Evolutionary conservation across 768 basidiomycete genomes (phyloP).

Genomic region (Pisolithus microcarpus): DNA sequence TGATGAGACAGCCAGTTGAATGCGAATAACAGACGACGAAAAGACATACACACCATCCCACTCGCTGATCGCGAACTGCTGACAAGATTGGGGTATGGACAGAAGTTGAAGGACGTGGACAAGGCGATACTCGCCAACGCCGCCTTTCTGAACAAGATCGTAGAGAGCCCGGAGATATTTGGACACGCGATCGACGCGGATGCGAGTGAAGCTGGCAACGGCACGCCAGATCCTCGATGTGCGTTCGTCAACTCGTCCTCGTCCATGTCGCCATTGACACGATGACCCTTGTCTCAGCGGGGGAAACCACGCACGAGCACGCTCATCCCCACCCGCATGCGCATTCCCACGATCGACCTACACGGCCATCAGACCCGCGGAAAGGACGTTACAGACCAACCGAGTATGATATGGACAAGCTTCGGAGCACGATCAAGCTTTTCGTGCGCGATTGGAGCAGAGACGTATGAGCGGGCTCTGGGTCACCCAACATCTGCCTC

Average conservation of each 20-base stretch:
- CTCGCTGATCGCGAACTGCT: slow-evolving; percentile 64
- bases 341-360: slow-evolving; percentile 18
- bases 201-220: slow-evolving; percentile 13
- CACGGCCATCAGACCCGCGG: slow-evolving; percentile 8
- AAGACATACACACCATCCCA: slow-evolving; percentile 69
- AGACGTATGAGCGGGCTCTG: slow-evolving; percentile 42
- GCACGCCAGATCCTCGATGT: slow-evolving; percentile 10
- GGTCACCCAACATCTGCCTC: background rate
- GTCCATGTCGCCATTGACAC: slow-evolving; percentile 5
- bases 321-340: slow-evolving; percentile 30
- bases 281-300: background rate
- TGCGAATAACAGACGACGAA: slow-evolving; percentile 61
- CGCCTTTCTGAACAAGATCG: slow-evolving; percentile 66
- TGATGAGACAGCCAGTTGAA: slow-evolving; percentile 36
- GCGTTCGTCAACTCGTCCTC: slow-evolving; percentile 16
- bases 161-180: slow-evolving; percentile 78
- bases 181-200: slow-evolving; percentile 37
- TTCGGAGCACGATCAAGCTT: slow-evolving; percentile 87
- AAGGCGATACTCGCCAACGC: slow-evolving; percentile 75
- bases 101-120: slow-evolving; percentile 76
- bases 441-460: slow-evolving; percentile 91
- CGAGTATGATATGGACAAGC: slow-evolving; percentile 82
- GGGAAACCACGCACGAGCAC: slow-evolving; percentile 23
- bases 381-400: slow-evolving; percentile 39
- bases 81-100: slow-evolving; percentile 61